Evolutionary conservation across 192 early-diverging fungal genomes (phyloP).

Genomic region (Physocladia obscura): DNA sequence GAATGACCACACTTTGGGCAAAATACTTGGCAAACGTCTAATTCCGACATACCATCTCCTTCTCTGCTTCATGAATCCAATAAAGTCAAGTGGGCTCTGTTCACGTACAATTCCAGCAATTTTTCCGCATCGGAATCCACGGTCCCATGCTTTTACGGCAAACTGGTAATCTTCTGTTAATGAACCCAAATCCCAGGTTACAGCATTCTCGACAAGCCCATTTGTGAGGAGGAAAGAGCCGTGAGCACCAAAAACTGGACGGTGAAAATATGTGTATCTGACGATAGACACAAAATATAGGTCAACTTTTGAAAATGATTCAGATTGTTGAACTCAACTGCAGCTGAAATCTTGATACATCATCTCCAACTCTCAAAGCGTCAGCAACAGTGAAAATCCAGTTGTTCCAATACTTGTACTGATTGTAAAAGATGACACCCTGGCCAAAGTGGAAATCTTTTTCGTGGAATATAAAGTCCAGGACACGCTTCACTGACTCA

Average conservation of each 20-base stretch:
- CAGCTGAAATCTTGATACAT: conserved; percentile 56
- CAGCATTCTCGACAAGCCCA: conserved; percentile 55
- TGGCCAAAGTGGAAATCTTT: conserved; percentile 53
- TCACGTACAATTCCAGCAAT: conserved; percentile 54
- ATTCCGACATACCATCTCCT: conserved; percentile 62
- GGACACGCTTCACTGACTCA: conserved; percentile 38
- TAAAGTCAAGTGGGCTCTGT: conserved; percentile 50
- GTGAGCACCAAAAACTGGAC: conserved; percentile 56
- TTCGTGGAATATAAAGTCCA: conserved; percentile 53
- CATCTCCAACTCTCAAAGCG: conserved; percentile 56
- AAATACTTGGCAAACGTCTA: conserved; percentile 49
- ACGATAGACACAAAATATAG: not conserved
- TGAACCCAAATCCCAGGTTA: conserved; percentile 57
- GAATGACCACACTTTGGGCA: conserved; percentile 55
- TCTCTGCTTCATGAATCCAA: conserved; percentile 61
- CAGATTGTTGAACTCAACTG: conserved; percentile 32
- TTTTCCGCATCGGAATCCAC: conserved; percentile 50
- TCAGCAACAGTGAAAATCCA: conserved; percentile 60
- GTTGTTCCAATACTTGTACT: conserved; percentile 60
- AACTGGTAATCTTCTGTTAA: conserved; percentile 62
- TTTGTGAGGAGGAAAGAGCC: conserved; percentile 57
- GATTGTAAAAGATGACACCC: conserved; percentile 60
- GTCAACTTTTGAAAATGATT: not conserved
- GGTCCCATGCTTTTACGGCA: conserved; percentile 51
- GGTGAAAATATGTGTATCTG: conserved; percentile 55